Percentiles rank a stretch among this genome's conserved stretches.
phyloP scores from a whole-genome alignment of 2,329 filamentous ascomycete species.

The Cladosporium halotolerans region DNA sequence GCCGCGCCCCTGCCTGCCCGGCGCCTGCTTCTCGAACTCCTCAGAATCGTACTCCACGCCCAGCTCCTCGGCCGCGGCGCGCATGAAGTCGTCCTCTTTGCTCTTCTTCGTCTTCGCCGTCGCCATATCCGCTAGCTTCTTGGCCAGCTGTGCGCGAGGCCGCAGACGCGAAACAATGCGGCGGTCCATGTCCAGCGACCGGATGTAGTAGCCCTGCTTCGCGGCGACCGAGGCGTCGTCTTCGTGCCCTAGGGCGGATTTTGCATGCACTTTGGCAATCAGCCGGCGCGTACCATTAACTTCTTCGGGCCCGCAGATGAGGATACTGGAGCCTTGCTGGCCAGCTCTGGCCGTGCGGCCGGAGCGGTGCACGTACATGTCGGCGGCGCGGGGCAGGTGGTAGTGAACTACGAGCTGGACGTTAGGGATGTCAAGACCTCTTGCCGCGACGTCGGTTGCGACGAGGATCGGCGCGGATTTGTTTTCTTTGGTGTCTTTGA shows the following conservation, averaged over 20 bases:
- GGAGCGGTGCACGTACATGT: conserved; percentile 91
- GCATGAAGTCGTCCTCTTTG: conserved; percentile 79
- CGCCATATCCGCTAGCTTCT: conserved; percentile 73
- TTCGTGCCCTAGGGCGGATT: conserved; percentile 35
- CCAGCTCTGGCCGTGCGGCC: conserved; percentile 86
- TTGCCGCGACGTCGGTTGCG: conserved; percentile 87
- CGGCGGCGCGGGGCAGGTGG: conserved; percentile 83
- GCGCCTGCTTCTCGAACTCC: conserved; percentile 62
- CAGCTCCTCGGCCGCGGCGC: conserved; percentile 78
- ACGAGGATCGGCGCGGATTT: conserved; percentile 61
- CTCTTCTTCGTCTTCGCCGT: conserved; percentile 83
- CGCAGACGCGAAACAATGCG: conserved; percentile 70
- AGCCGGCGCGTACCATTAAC: conserved; percentile 76
- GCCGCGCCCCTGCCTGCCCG: conserved; percentile 56
- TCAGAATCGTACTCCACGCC: conserved; percentile 92
- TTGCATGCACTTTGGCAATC: conserved; percentile 78
- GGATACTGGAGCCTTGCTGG: conserved; percentile 69
- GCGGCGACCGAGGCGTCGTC: conserved; percentile 43
- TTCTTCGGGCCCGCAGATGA: conserved; percentile 89
- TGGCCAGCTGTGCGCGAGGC: conserved; percentile 71
- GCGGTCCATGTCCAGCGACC: conserved; percentile 75
- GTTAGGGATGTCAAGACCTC: conserved; percentile 85
- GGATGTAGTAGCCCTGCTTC: conserved; percentile 58
- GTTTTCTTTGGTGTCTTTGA: conserved; percentile 56
- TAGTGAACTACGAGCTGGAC: conserved; percentile 92